Evolutionary conservation across 768 basidiomycete genomes (phyloP), one percentile per base, ranked within the genome.

Genomic region (Amanita molliuscula): DNA sequence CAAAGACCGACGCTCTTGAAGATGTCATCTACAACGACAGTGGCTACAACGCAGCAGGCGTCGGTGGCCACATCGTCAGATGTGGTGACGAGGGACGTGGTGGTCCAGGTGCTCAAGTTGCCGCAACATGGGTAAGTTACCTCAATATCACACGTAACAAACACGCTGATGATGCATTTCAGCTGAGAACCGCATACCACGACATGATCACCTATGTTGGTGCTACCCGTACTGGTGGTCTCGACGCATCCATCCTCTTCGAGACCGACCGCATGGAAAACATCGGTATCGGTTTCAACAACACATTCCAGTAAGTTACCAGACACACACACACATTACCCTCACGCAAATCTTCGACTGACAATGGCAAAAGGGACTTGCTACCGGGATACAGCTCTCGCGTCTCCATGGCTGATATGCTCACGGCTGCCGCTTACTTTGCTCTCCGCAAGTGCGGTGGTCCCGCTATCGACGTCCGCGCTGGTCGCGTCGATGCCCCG

Each of bases 401-500:
- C 3, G 21, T 35, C 13, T 13, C 44, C 63, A 64, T 61, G 26
- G 58, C 66, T 9, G 68, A 69, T 50, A 37, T 64, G 26, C 56
- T 67, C 40, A 63, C 62, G 3, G 51, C 69, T 34, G 67, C 59
- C 23, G 58, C 59, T 1, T 55, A 61, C 3, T 52, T 62, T 25
- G 63, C 61, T 2, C 53, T 61, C 9, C 58, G 58, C 5, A 54
- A 57, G 9, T 69, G 69, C 50, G 60, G 61, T 41, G 68, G 68
- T 23, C 66, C 68, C 3, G 21, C 60, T 9, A 58, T 71, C 20
- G 62, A 62, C 15, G 58, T 56, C 28, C 58, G 61, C 7, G 62
- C 59, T 34, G 68, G 69, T 0, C 61, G 69, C 6, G 53, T 67
- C 13, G 68, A 69, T 47, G 61, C 68, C 1, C 58, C 56, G 10